Percentiles rank a stretch among this genome's conserved stretches.
Conservation (phyloP, 805 yeast species). For the Starmera caribaea region DNA sequence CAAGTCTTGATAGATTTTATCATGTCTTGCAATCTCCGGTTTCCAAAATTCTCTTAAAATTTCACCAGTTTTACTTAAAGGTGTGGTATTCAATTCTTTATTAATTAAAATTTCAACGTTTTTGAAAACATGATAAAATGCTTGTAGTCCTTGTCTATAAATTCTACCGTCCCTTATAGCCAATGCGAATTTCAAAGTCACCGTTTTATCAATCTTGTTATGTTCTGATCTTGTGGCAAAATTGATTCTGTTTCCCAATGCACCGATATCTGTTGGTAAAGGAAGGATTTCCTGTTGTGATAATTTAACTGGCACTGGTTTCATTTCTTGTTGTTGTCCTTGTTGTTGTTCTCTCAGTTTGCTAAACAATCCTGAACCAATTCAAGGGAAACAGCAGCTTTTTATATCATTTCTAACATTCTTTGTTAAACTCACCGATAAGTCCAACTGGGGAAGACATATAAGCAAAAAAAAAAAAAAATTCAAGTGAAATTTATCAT, state of each 20-base stretch:
- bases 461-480: no score
- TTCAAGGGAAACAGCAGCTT: no score
- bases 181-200: conserved; percentile 60
- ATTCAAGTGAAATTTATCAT: no score
- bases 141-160: conserved; percentile 73
- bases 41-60: conserved; percentile 55
- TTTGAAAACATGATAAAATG: conserved; percentile 59
- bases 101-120: conserved; percentile 48
- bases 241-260: conserved; percentile 76
- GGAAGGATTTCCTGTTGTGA: conserved; percentile 54
- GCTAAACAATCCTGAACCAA: no score
- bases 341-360: no score
- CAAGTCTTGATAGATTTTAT: conserved; percentile 49
- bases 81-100: conserved; percentile 31
- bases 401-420: no score
- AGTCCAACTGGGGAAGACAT: no score
- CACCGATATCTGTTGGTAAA: conserved; percentile 71
- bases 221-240: conserved; percentile 55
- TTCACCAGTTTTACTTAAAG: conserved; percentile 18
- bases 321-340: no score
- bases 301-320: conserved; percentile 5
- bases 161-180: conserved; percentile 69
- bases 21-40: conserved; percentile 59
- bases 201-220: conserved; percentile 57
- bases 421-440: no score